These are phyloP conservation scores for Ichthyophonus hoferi DNA, from an alignment of 208 protist species.

Conservation along the genomic window DNA sequence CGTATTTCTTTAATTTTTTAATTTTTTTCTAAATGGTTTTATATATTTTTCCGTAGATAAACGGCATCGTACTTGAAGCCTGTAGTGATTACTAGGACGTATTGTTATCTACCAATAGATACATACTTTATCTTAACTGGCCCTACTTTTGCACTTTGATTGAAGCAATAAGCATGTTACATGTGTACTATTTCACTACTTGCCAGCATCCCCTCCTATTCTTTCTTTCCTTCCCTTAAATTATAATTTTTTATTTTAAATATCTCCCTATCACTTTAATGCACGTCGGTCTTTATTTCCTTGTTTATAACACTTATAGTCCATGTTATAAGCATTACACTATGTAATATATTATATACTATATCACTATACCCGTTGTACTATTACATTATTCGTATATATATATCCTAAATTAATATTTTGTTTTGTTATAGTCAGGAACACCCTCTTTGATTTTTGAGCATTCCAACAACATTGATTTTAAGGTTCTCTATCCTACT, in stretches of 20 bases:
- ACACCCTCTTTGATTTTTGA: slow-evolving; percentile 96
- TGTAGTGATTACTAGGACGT: background rate
- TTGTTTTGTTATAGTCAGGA: slow-evolving; percentile 61
- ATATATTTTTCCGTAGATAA: background rate
- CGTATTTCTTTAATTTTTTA: background rate
- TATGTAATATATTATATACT: background rate
- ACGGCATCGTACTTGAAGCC: background rate
- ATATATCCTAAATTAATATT: background rate
- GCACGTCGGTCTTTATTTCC: too few species aligned
- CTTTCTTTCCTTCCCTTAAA: too few species aligned
- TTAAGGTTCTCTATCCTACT: slow-evolving; percentile 86
- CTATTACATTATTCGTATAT: too few species aligned
- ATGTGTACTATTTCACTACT: too few species aligned
- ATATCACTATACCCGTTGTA: too few species aligned
- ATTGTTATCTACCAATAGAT: background rate
- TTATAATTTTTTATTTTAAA: too few species aligned
- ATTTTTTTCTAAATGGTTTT: background rate
- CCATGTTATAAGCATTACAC: background rate
- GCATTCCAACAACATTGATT: slow-evolving; percentile 93
- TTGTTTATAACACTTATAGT: background rate
- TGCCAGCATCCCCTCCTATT: too few species aligned
- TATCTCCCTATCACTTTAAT: too few species aligned
- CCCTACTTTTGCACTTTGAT: too few species aligned
- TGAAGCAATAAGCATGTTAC: too few species aligned
- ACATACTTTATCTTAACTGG: too few species aligned